A percentile compares a stretch with the other conserved stretches of the same genome.
phyloP scores from a whole-genome alignment of 139 green algal genomes.

The Chlorella sp. region DNA sequence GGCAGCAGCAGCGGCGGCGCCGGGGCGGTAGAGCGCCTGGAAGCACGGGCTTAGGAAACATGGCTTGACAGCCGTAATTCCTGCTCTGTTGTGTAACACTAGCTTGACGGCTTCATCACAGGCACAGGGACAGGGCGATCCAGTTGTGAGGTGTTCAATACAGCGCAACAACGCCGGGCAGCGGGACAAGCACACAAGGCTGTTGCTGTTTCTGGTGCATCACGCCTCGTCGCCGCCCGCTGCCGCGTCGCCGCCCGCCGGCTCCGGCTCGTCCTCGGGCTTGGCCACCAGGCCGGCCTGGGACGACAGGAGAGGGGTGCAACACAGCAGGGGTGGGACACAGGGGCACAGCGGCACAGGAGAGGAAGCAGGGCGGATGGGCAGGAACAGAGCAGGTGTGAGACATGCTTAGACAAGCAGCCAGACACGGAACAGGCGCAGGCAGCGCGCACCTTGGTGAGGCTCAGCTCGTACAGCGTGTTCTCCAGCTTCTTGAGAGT shows the following conservation, averaged over 20 bases:
- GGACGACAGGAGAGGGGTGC: neutral
- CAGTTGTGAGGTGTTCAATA: too few species aligned
- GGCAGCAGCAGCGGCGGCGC: conserved; percentile 36
- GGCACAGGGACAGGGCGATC: too few species aligned
- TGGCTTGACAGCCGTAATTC: neutral
- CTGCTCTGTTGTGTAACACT: too few species aligned
- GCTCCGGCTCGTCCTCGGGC: neutral
- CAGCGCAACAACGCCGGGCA: too few species aligned
- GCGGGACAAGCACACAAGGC: too few species aligned
- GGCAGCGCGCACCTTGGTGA: neutral
- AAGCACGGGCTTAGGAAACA: neutral
- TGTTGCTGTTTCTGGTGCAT: too few species aligned
- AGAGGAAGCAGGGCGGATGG: too few species aligned
- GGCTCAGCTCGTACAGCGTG: conserved; percentile 23
- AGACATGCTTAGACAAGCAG: too few species aligned
- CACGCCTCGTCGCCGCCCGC: neutral
- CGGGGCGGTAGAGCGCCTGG: conserved; percentile 10
- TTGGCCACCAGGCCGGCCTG: neutral
- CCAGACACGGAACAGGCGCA: too few species aligned
- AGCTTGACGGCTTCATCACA: too few species aligned
- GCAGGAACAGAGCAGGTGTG: too few species aligned
- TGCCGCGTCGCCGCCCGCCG: neutral
- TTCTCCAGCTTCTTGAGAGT: conserved; percentile 32
- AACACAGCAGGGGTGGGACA: neutral
- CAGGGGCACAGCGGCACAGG: neutral